These are phyloP conservation scores for Aphanomyces astaci DNA, from an alignment of 352 stramenopile species.

Conservation along the genomic window DNA sequence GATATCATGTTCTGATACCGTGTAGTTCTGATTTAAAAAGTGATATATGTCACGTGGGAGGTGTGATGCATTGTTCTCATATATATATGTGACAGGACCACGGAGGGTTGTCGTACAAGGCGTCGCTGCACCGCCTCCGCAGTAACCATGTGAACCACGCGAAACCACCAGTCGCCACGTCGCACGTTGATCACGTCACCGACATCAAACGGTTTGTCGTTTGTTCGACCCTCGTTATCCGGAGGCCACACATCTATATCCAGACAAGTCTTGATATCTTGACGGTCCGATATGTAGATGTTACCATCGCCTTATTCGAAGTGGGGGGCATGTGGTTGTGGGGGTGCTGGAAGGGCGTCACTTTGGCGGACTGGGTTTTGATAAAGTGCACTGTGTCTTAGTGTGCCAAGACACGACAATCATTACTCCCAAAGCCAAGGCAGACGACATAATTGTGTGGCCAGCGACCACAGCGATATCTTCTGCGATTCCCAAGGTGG, in stretches of 20 bases:
- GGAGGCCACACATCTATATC: no score
- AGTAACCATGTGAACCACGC: slow-evolving; percentile 3
- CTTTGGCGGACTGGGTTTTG: neutral
- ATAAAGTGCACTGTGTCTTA: neutral
- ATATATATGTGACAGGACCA: neutral
- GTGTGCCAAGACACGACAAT: slow-evolving; percentile 4
- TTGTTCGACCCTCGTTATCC: neutral
- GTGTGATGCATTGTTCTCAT: no score
- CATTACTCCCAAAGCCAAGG: slow-evolving; percentile 12
- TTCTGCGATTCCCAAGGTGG: neutral
- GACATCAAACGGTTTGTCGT: slow-evolving; percentile 16
- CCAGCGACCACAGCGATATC: neutral
- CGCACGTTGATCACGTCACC: neutral
- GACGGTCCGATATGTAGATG: slow-evolving; percentile 2
- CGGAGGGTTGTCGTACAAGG: neutral
- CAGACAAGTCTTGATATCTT: no score
- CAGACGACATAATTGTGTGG: slow-evolving; percentile 1
- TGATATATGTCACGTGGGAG: no score
- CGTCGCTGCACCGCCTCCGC: neutral
- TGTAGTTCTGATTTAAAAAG: no score
- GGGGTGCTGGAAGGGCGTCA: neutral
- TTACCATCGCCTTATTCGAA: slow-evolving; percentile 7
- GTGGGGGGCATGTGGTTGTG: neutral
- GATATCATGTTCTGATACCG: no score
- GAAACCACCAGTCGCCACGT: neutral